A percentile compares a stretch with the other conserved stretches of the same genome.
Conservation (phyloP, 768 basidiomycete genomes). For the Glaciozyma antarctica region DNA sequence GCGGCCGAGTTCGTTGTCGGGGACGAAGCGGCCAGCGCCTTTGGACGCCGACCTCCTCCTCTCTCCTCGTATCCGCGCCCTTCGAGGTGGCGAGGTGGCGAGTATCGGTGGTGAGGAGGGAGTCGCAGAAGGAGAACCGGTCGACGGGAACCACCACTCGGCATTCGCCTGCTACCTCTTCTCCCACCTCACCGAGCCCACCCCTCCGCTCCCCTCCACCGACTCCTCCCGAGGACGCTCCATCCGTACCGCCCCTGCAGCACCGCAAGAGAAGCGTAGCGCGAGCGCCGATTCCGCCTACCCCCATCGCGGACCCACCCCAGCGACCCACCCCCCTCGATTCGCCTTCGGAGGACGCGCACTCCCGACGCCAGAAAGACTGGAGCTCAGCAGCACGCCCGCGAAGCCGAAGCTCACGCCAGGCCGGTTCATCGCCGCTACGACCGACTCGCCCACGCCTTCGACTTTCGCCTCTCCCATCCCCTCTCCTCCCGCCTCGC, state of each 20-base stretch:
- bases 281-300: background rate
- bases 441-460: constrained; percentile 8
- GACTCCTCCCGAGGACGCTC: constrained; percentile 8
- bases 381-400: background rate
- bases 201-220: background rate
- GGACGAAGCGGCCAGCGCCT: background rate
- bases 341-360: background rate
- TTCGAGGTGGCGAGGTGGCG: background rate
- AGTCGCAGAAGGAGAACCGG: background rate
- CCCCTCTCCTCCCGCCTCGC: constrained; percentile 17
- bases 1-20: too few relatives aligned
- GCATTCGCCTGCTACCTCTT: constrained; percentile 30
- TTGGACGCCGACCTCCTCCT: constrained; percentile 13
- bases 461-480: constrained; percentile 14
- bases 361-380: background rate
- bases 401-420: constrained; percentile 1
- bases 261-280: background rate
- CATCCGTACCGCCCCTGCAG: background rate
- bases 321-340: background rate
- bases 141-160: constrained; percentile 17
- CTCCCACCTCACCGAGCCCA: constrained; percentile 15
- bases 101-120: background rate
- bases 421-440: constrained; percentile 22
- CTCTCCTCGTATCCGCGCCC: constrained; percentile 17
- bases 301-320: background rate